A percentile compares a stretch with the other conserved stretches of the same genome.
phyloP scores from a whole-genome alignment of 352 stramenopile species.

The Elongisporangium anandrum region DNA sequence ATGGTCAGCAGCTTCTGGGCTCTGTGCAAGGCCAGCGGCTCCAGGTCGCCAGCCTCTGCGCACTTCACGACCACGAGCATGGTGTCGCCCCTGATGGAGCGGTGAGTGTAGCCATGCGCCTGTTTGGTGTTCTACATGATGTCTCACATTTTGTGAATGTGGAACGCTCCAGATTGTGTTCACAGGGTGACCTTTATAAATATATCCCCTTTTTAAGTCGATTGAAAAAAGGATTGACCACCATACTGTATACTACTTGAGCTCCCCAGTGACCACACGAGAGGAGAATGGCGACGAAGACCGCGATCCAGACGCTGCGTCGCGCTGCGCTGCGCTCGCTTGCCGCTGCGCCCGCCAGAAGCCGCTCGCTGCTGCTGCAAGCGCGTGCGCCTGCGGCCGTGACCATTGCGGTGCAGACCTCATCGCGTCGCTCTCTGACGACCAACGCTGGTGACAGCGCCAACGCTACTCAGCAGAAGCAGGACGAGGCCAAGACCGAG shows the following conservation, averaged over 20 bases:
- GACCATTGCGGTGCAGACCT: background rate
- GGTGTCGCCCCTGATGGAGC: slow-evolving; percentile 40
- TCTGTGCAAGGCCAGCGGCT: slow-evolving; percentile 69
- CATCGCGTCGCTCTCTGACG: slow-evolving; percentile 8
- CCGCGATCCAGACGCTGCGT: background rate
- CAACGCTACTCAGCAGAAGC: slow-evolving; percentile 1
- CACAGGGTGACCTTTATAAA: background rate
- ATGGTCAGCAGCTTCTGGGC: slow-evolving; percentile 66
- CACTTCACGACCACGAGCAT: slow-evolving; percentile 55
- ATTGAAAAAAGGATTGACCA: background rate
- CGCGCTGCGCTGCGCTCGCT: background rate
- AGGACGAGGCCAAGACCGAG: slow-evolving; percentile 9
- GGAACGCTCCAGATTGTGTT: background rate
- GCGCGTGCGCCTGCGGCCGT: background rate
- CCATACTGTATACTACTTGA: background rate
- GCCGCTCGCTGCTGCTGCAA: background rate
- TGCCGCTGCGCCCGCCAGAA: background rate
- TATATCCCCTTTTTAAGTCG: background rate
- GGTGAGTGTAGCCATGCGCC: slow-evolving; percentile 10
- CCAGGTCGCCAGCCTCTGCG: slow-evolving; percentile 64
- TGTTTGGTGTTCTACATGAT: background rate
- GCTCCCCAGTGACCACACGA: background rate
- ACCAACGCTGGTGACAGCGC: slow-evolving; percentile 1
- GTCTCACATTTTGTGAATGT: background rate
- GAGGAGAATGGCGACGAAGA: background rate